These are phyloP conservation scores for Oryza officinalis DNA, from an alignment of 176 grass and related monocot species.

Conservation along the genomic window DNA sequence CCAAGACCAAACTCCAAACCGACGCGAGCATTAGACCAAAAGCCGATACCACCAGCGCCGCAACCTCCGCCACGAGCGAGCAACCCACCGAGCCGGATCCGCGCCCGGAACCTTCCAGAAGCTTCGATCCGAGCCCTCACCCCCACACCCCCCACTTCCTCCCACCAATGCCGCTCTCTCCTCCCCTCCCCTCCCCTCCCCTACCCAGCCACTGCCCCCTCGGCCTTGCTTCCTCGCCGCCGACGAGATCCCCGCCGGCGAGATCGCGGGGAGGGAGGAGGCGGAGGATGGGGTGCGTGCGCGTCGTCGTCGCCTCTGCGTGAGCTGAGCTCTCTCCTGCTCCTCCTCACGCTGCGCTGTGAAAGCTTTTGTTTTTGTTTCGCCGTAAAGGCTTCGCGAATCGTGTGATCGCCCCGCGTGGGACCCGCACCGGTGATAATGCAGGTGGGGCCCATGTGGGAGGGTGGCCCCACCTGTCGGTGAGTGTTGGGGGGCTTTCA, in stretches of 20 bases:
- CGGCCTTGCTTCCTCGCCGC: background rate
- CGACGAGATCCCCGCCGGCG: background rate
- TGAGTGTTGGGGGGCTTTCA: too few species aligned
- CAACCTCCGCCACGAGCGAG: background rate
- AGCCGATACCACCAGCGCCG: background rate
- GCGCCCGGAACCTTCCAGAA: conserved; percentile 17
- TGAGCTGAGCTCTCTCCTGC: conserved; percentile 15
- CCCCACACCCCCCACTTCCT: background rate
- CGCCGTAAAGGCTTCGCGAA: conserved; percentile 40
- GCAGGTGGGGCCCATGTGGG: background rate
- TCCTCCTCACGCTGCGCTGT: background rate
- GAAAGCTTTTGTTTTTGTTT: conserved; percentile 47
- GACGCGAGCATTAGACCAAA: background rate
- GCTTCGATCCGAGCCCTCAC: background rate
- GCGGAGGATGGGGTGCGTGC: background rate
- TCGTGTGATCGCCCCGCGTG: background rate
- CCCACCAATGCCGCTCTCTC: conserved; percentile 24
- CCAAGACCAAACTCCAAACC: background rate
- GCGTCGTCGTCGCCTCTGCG: background rate
- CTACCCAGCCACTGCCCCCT: background rate
- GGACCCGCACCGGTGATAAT: background rate
- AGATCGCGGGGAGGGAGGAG: conserved; percentile 3
- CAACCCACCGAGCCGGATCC: background rate
- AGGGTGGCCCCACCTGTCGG: conserved; percentile 13
- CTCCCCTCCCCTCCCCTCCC: background rate